Conservation (phyloP, 345 rosid species). For the Laguncularia racemosa region DNA sequence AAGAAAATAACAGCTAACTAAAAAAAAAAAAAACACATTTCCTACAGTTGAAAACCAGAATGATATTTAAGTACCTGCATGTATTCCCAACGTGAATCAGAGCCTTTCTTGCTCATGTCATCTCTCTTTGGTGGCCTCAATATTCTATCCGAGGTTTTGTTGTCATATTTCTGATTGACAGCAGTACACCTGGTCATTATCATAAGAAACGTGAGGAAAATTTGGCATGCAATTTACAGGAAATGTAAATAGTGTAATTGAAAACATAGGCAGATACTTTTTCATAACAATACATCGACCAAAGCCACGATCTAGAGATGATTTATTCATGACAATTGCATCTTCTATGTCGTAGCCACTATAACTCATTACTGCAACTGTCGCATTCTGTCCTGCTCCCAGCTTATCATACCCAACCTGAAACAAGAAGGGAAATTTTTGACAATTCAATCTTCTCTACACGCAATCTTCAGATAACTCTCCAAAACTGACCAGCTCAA, state of each 20-base stretch:
- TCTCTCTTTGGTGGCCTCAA: slow-evolving; percentile 53
- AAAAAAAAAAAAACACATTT: no score
- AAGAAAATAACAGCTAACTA: no score
- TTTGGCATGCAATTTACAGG: no score
- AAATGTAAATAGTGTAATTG: no score
- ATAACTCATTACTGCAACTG: slow-evolving; percentile 94
- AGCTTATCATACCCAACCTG: slow-evolving; percentile 95
- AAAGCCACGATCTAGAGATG: slow-evolving; percentile 96
- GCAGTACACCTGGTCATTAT: slow-evolving; percentile 39
- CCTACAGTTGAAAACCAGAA: neutral
- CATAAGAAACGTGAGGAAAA: neutral
- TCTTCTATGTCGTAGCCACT: slow-evolving; percentile 98
- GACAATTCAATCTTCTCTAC: no score
- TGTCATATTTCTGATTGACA: slow-evolving; percentile 38
- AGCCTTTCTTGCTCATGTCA: slow-evolving; percentile 19
- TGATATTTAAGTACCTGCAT: slow-evolving; percentile 52
- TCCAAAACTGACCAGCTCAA: slow-evolving; percentile 62
- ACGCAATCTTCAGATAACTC: neutral
- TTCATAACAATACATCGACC: slow-evolving; percentile 96
- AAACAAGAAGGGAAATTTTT: slow-evolving; percentile 7
- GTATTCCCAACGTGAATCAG: slow-evolving; percentile 39
- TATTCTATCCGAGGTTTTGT: slow-evolving; percentile 45
- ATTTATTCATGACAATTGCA: slow-evolving; percentile 95
- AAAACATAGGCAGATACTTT: slow-evolving; percentile 35
- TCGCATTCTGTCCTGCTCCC: slow-evolving; percentile 99